phyloP scores from a whole-genome alignment of 163 green algal species.

The Prototheca cutis region DNA sequence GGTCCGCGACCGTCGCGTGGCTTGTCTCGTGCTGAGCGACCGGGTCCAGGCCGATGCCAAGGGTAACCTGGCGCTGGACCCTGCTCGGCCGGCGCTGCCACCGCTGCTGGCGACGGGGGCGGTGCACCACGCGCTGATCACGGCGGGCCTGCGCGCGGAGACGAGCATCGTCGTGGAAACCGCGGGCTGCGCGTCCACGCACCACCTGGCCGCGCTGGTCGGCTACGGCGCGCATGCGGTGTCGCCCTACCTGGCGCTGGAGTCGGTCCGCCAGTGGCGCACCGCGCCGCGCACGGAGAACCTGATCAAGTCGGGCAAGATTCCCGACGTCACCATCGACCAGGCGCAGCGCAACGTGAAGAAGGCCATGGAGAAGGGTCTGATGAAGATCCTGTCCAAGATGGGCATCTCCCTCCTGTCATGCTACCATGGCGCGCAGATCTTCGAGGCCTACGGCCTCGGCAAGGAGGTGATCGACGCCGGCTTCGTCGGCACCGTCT shows the following conservation, averaged over 20 bases:
- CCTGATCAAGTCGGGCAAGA: constrained; percentile 85
- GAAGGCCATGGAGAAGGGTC: constrained; percentile 88
- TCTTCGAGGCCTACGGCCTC: constrained; percentile 98
- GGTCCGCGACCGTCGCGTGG: constrained; percentile 56
- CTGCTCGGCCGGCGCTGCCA: constrained; percentile 69
- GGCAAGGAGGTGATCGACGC: constrained; percentile 83
- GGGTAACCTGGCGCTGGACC: constrained; percentile 22
- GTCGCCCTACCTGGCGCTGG: constrained; percentile 92
- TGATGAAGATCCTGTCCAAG: constrained; percentile 99
- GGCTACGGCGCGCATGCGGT: constrained; percentile 95
- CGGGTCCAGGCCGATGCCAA: constrained; percentile 7
- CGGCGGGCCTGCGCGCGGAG: constrained; percentile 64
- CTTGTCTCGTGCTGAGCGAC: constrained; percentile 57
- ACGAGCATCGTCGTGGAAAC: constrained; percentile 95
- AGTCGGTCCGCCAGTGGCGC: constrained; percentile 90
- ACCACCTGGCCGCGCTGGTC: constrained; percentile 91
- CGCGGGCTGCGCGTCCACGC: constrained; percentile 83
- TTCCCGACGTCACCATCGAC: constrained; percentile 65
- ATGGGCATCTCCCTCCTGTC: constrained; percentile 97
- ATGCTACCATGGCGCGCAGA: constrained; percentile 94
- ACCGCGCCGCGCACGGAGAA: constrained; percentile 63
- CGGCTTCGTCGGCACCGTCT: constrained; percentile 79
- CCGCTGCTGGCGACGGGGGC: constrained; percentile 83
- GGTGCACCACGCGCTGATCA: constrained; percentile 98
- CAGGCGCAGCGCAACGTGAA: constrained; percentile 90